Conservation (phyloP, 208 protist genomes). For the Lotmaria passim region DNA sequence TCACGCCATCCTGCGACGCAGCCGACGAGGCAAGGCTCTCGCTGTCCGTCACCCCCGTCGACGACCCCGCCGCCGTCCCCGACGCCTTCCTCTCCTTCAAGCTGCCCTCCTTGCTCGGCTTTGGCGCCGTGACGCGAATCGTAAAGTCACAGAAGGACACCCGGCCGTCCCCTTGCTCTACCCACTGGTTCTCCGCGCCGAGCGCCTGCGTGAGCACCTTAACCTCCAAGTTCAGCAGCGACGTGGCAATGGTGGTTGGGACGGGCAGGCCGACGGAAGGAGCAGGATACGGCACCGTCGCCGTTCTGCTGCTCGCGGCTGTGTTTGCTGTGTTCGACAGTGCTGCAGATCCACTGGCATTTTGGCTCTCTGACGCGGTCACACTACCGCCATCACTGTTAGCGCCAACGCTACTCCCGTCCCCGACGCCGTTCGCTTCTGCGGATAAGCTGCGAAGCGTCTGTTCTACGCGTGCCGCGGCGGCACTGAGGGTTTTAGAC, state of each 20-base stretch:
- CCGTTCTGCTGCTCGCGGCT: background rate
- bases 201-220: constrained; percentile 76
- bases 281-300: constrained; percentile 4
- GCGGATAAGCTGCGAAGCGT: background rate
- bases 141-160: constrained; percentile 69
- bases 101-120: background rate
- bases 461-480: background rate
- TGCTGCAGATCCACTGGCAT: background rate
- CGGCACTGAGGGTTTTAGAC: background rate
- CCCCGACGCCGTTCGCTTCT: background rate
- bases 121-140: constrained; percentile 52
- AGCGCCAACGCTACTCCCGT: background rate
- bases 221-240: constrained; percentile 73
- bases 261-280: constrained; percentile 12
- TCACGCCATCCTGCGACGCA: background rate
- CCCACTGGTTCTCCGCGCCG: constrained; percentile 77
- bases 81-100: constrained; percentile 6
- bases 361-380: background rate
- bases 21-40: background rate
- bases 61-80: background rate
- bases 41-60: background rate
- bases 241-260: constrained; percentile 16
- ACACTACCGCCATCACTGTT: too few relatives aligned
- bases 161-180: constrained; percentile 59
- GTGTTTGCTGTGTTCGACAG: background rate